phyloP scores from a whole-genome alignment of 116 monocot species.

The Thalassia testudinum region DNA sequence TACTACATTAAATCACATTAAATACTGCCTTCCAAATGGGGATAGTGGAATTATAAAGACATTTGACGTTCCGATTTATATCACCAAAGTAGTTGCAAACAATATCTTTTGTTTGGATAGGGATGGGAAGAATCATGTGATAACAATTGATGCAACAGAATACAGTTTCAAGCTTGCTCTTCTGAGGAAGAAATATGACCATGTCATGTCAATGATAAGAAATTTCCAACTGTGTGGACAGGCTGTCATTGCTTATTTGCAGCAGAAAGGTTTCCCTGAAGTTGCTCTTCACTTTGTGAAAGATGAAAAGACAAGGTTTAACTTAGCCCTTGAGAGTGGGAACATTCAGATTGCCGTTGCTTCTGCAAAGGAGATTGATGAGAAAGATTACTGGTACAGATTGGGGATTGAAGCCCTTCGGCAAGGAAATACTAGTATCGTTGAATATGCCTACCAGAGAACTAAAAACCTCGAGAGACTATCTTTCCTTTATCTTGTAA shows the following conservation, averaged over 20 bases:
- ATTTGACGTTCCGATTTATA: conserved; percentile 78
- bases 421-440: conserved; percentile 86
- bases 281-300: conserved; percentile 94
- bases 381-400: conserved; percentile 92
- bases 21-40: conserved; percentile 97
- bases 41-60: conserved; percentile 89
- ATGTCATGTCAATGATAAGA: conserved; percentile 91
- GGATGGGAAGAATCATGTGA: conserved; percentile 54
- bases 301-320: conserved; percentile 88
- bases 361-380: conserved; percentile 76
- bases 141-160: conserved; percentile 83
- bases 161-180: conserved; percentile 93
- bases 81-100: conserved; percentile 67
- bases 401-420: conserved; percentile 90
- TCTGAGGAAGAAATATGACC: conserved; percentile 68
- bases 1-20: conserved; percentile 88
- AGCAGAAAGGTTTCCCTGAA: conserved; percentile 94
- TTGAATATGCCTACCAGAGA: conserved; percentile 92
- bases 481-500: conserved; percentile 84
- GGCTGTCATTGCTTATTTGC: conserved; percentile 87
- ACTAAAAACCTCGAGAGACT: conserved; percentile 94
- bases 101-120: conserved; percentile 77
- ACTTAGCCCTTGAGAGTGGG: conserved; percentile 87
- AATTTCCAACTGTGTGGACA: conserved; percentile 83
- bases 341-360: conserved; percentile 59